phyloP scores from a whole-genome alignment of 192 early-diverging fungal genomes.

The Spinellus fusiger region DNA sequence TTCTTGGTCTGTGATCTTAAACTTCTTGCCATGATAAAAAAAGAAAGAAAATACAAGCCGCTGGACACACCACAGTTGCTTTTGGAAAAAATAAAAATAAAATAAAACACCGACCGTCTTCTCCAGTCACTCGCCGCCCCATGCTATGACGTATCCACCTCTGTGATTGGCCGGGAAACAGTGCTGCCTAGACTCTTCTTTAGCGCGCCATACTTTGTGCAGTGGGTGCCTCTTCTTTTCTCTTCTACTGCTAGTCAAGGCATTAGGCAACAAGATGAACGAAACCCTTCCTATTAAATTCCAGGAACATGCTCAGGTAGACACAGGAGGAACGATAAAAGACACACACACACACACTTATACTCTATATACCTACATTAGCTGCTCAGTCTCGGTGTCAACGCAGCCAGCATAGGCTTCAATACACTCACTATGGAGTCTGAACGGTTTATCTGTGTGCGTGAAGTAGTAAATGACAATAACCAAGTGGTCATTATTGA shows the following conservation, averaged over 20 bases:
- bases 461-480: conserved; percentile 80
- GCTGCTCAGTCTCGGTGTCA: conserved; percentile 88
- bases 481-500: conserved; percentile 96
- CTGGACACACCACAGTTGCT: not conserved
- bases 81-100: too few relatives aligned
- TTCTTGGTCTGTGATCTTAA: conserved; percentile 29
- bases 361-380: conserved; percentile 28
- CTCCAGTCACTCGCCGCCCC: too few relatives aligned
- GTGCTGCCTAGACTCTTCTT: too few relatives aligned
- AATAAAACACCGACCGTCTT: too few relatives aligned
- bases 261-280: conserved; percentile 43
- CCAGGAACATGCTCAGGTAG: conserved; percentile 95
- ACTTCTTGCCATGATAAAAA: conserved; percentile 24
- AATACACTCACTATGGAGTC: conserved; percentile 97
- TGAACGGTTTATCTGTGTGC: conserved; percentile 96
- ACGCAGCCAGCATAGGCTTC: conserved; percentile 90
- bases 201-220: too few relatives aligned
- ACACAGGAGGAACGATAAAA: not conserved
- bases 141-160: too few relatives aligned
- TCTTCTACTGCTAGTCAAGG: not conserved
- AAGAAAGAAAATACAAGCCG: not conserved
- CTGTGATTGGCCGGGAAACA: too few relatives aligned
- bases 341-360: not conserved
- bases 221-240: too few relatives aligned
- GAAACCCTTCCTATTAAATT: conserved; percentile 88